Percentiles rank a stretch among this genome's conserved stretches.
phyloP scores from a whole-genome alignment of 768 basidiomycete species.

The Ramaria sp. region DNA sequence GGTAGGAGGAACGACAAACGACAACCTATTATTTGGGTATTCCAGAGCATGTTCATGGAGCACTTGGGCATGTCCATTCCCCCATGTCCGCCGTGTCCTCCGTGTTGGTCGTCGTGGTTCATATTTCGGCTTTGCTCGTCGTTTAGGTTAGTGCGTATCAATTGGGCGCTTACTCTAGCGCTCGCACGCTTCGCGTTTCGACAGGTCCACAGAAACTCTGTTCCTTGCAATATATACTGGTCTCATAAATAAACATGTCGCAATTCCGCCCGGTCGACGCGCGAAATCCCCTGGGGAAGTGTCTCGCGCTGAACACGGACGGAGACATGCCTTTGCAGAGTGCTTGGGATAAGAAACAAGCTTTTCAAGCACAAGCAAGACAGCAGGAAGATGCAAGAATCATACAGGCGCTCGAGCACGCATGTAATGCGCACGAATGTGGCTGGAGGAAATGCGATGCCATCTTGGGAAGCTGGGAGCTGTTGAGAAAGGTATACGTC shows the following conservation, averaged over 20 bases:
- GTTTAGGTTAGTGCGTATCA: not conserved
- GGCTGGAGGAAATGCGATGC: not conserved
- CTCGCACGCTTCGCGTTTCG: not conserved
- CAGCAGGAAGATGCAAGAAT: not conserved
- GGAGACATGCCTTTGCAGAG: no score
- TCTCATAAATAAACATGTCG: not conserved
- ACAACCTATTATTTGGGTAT: slow-evolving; percentile 49
- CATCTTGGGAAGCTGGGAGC: not conserved
- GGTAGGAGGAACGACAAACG: not conserved
- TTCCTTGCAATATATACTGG: not conserved
- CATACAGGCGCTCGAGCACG: not conserved
- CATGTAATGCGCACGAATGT: not conserved
- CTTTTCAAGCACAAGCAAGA: not conserved
- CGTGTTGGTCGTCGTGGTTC: not conserved
- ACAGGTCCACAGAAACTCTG: not conserved
- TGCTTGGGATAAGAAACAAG: not conserved
- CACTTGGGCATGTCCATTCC: slow-evolving; percentile 43
- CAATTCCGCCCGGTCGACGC: not conserved
- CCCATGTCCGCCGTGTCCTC: not conserved
- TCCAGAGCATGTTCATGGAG: slow-evolving; percentile 81
- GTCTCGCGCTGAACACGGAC: not conserved
- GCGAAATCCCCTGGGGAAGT: slow-evolving; percentile 1
- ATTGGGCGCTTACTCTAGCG: not conserved
- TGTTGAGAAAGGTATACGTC: not conserved
- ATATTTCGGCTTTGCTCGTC: not conserved